Percentiles rank a stretch among this genome's conserved stretches.
Evolutionary conservation across 2,329 filamentous ascomycete genomes (phyloP).

Genomic region (Apiospora arundinis): DNA sequence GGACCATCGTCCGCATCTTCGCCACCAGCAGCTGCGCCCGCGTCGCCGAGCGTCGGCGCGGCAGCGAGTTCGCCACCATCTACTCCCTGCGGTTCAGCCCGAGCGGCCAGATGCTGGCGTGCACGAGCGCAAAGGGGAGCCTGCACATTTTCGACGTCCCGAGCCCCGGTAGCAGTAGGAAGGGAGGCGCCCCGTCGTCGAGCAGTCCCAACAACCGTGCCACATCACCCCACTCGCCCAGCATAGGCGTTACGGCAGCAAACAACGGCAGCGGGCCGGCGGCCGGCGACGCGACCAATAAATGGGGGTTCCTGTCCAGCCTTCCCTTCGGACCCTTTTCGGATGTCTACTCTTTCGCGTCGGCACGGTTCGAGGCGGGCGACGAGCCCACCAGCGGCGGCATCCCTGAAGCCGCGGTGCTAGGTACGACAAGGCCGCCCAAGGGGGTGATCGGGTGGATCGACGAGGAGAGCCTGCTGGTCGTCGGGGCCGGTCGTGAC

Average conservation of each 20-base stretch:
- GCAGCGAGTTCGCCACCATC: constrained; percentile 85
- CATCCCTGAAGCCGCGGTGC: constrained; percentile 50
- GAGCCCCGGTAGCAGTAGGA: constrained; percentile 50
- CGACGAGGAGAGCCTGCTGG: constrained; percentile 73
- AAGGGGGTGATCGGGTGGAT: constrained; percentile 91
- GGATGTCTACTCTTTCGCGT: constrained; percentile 86
- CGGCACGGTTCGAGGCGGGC: constrained; percentile 80
- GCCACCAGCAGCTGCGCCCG: constrained; percentile 80
- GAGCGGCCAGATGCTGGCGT: constrained; percentile 78
- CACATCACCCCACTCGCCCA: constrained; percentile 26
- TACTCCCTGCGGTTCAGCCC: constrained; percentile 90
- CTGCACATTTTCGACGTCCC: constrained; percentile 92
- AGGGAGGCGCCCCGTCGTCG: neutral
- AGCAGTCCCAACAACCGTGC: constrained; percentile 21
- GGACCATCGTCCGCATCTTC: constrained; percentile 88
- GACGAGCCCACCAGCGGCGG: constrained; percentile 65
- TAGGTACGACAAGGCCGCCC: constrained; percentile 64
- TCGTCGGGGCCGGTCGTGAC: constrained; percentile 80
- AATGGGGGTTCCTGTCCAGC: constrained; percentile 86
- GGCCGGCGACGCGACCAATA: constrained; percentile 61
- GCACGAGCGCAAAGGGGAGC: constrained; percentile 95
- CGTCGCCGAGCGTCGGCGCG: constrained; percentile 83
- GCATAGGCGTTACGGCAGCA: constrained; percentile 29
- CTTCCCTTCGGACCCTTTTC: constrained; percentile 90
- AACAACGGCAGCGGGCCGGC: constrained; percentile 6